phyloP scores from a whole-genome alignment of 2,329 filamentous ascomycete species.

The Venturia carpophila region DNA sequence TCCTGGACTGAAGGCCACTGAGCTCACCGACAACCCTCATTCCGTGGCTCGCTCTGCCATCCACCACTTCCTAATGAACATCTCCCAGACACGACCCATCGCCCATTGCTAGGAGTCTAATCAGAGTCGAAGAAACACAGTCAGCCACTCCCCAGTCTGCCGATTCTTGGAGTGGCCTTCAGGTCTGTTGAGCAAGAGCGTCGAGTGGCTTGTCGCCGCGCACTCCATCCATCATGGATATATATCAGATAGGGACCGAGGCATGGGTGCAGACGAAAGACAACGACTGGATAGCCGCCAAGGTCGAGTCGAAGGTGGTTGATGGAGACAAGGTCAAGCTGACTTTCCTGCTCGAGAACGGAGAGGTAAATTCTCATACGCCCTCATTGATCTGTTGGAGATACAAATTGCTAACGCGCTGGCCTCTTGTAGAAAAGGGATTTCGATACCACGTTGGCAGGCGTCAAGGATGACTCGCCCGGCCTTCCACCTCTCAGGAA shows the following conservation, averaged over 20 bases:
- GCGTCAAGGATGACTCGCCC: constrained; percentile 69
- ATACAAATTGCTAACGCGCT: constrained; percentile 18
- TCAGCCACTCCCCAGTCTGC: background rate
- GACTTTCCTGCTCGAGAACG: constrained; percentile 83
- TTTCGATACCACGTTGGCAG: constrained; percentile 67
- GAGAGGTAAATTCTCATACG: constrained; percentile 56
- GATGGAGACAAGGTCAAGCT: constrained; percentile 82
- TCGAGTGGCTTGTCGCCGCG: background rate
- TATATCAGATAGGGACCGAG: constrained; percentile 91
- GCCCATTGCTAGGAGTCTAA: constrained; percentile 3
- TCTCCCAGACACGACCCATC: background rate
- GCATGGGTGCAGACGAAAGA: constrained; percentile 54
- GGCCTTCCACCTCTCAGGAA: constrained; percentile 92
- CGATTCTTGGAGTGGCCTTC: constrained; percentile 3
- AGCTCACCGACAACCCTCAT: background rate
- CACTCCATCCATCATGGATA: constrained; percentile 58
- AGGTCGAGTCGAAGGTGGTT: constrained; percentile 77
- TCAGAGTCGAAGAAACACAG: background rate
- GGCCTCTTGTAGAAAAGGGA: constrained; percentile 57
- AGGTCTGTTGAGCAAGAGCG: constrained; percentile 8
- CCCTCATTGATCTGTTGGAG: background rate
- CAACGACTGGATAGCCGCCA: constrained; percentile 85
- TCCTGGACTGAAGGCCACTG: background rate
- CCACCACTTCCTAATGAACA: background rate
- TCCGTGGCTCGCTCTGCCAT: background rate